These are phyloP conservation scores for Baudoinia panamericana DNA, from an alignment of 495 filamentous ascomycete species.

Conservation along the genomic window DNA sequence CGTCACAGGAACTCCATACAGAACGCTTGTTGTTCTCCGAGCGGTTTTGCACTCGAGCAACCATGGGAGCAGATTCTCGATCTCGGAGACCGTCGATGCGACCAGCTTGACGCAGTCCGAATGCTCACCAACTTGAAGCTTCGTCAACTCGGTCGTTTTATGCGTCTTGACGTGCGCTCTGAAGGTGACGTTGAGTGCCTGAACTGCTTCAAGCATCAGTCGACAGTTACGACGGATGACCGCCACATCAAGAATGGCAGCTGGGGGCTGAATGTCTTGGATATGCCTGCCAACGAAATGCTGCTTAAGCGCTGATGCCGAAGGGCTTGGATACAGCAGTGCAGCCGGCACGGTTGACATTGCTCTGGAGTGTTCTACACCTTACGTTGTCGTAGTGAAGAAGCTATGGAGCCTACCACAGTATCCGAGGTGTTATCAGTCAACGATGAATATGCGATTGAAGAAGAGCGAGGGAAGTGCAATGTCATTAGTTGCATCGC, in stretches of 20 bases:
- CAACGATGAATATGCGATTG: too few relatives aligned
- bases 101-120: slow-evolving; percentile 48
- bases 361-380: too few relatives aligned
- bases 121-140: slow-evolving; percentile 54
- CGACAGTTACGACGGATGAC: slow-evolving; percentile 57
- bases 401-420: too few relatives aligned
- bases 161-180: slow-evolving; percentile 79
- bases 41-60: slow-evolving; percentile 41
- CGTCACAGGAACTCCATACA: slow-evolving; percentile 64
- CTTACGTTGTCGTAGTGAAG: not conserved
- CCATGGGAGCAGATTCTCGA: slow-evolving; percentile 52
- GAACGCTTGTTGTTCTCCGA: slow-evolving; percentile 27
- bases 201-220: slow-evolving; percentile 54
- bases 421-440: too few relatives aligned
- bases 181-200: slow-evolving; percentile 50
- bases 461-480: too few relatives aligned
- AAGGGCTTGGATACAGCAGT: slow-evolving; percentile 23
- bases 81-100: slow-evolving; percentile 67
- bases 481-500: too few relatives aligned
- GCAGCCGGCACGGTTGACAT: slow-evolving; percentile 6
- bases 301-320: slow-evolving; percentile 20
- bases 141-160: slow-evolving; percentile 67
- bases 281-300: slow-evolving; percentile 52
- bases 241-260: slow-evolving; percentile 54
- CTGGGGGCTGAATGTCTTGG: slow-evolving; percentile 48